Percentiles rank a stretch among this genome's conserved stretches.
Evolutionary conservation across 371 early-diverging fungal species (phyloP).

Genomic region (Mortierella sp.): DNA sequence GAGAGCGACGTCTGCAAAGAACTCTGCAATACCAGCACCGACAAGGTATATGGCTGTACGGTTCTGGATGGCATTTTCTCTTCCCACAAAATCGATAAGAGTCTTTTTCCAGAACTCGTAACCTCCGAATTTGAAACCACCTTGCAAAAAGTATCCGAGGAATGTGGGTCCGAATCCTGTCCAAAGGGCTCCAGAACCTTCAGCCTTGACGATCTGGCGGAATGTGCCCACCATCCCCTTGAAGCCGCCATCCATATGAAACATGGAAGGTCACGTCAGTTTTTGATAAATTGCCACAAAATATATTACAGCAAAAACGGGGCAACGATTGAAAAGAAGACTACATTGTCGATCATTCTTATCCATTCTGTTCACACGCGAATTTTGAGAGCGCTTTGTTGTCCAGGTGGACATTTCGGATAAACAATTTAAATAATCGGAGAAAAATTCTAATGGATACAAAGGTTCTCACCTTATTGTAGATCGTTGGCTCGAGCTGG

Average conservation of each 20-base stretch:
- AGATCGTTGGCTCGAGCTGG: constrained; percentile 75
- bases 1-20: constrained; percentile 92
- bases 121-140: constrained; percentile 87
- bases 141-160: constrained; percentile 91
- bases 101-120: constrained; percentile 92
- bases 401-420: too few relatives aligned
- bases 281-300: background rate
- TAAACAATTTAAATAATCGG: too few relatives aligned
- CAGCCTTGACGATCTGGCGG: constrained; percentile 81
- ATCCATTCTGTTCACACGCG: too few relatives aligned
- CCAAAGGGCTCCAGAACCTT: constrained; percentile 88
- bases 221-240: constrained; percentile 78
- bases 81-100: constrained; percentile 78
- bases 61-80: constrained; percentile 84
- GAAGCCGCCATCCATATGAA: background rate
- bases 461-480: constrained; percentile 67
- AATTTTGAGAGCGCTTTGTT: too few relatives aligned
- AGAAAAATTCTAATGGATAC: background rate
- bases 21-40: constrained; percentile 90
- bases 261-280: background rate
- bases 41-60: constrained; percentile 87
- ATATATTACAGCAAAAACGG: too few relatives aligned
- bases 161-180: constrained; percentile 90
- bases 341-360: too few relatives aligned
- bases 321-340: too few relatives aligned